These are phyloP conservation scores for Exophiala viscosa DNA, from an alignment of 2,329 filamentous ascomycete species.

Conservation along the genomic window DNA sequence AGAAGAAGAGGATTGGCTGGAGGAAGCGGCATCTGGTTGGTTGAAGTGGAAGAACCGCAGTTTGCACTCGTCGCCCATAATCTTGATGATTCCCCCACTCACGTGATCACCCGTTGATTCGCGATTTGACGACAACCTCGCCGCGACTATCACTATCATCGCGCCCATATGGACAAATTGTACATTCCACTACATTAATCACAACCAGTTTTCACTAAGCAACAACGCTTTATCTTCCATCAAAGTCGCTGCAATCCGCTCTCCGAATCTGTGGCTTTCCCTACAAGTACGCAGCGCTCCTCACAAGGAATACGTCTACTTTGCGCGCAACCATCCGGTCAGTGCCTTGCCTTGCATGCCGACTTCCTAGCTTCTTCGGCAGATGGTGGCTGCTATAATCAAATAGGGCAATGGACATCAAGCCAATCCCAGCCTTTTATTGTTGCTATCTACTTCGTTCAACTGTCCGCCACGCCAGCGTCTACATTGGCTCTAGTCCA, in stretches of 20 bases:
- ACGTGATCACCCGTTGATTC: neutral
- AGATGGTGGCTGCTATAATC: neutral
- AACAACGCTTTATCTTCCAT: no score
- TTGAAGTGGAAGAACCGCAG: neutral
- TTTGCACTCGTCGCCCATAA: no score
- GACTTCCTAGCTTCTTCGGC: neutral
- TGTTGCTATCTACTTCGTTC: conserved; percentile 91
- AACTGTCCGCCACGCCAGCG: conserved; percentile 61
- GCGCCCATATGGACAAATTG: neutral
- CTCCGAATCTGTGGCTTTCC: no score
- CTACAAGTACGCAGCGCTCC: no score
- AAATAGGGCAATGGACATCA: conserved; percentile 36
- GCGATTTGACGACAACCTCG: neutral
- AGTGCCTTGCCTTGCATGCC: no score
- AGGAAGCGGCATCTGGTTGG: neutral
- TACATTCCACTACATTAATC: no score
- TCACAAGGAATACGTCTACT: no score
- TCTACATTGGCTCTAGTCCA: conserved; percentile 91
- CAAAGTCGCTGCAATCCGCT: no score
- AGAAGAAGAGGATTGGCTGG: conserved; percentile 3
- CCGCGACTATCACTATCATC: neutral
- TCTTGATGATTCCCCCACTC: neutral
- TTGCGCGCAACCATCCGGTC: no score
- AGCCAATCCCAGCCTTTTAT: conserved; percentile 78
- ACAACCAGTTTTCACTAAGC: no score